Conservation (phyloP, 306 rosid species). For the Ziziphus jujuba region DNA sequence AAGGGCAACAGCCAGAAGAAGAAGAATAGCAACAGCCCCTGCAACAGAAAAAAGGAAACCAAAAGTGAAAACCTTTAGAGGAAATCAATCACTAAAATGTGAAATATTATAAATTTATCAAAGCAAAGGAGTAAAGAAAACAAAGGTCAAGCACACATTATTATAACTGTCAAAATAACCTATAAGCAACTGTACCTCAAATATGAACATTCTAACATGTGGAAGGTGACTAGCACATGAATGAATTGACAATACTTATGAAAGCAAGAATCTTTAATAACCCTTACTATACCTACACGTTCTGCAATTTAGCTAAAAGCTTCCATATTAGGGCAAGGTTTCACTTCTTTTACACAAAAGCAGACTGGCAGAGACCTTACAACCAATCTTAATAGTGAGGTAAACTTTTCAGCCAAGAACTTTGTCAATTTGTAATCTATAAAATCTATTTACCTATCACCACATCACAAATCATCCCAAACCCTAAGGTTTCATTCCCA, state of each 20-base stretch:
- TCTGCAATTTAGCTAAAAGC: background rate
- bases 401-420: background rate
- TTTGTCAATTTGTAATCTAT: background rate
- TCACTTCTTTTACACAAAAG: background rate
- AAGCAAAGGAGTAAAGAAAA: background rate
- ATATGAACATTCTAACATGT: background rate
- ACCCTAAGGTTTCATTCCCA: background rate
- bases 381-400: background rate
- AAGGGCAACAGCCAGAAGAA: conserved; percentile 94
- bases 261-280: background rate
- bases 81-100: background rate
- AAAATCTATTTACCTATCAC: background rate
- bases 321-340: background rate
- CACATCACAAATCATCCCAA: conserved; percentile 4
- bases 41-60: conserved; percentile 22
- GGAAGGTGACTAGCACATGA: conserved; percentile 2
- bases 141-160: background rate
- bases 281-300: background rate
- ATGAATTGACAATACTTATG: background rate
- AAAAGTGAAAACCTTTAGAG: background rate
- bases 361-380: background rate
- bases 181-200: background rate
- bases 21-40: conserved; percentile 97
- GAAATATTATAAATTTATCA: background rate
- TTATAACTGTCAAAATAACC: background rate